Evolutionary conservation across 1,139 yeast species (phyloP).

Genomic region (Sugiyamaella castrensis): DNA sequence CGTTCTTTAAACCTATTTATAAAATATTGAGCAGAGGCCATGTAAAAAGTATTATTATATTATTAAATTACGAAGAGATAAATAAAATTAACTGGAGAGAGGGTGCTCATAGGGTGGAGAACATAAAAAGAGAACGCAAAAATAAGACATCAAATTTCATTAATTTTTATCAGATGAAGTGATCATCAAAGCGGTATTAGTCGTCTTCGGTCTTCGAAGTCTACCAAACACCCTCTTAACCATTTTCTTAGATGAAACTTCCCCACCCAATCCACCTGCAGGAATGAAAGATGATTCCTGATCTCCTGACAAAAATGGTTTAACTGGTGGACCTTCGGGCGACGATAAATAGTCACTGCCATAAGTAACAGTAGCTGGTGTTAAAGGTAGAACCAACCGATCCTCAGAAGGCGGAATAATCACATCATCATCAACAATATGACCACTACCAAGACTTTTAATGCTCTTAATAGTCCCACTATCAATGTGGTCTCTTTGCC

Average conservation of each 20-base stretch:
- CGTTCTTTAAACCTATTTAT: no score
- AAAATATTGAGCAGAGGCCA: no score
- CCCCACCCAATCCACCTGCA: slow-evolving; percentile 26
- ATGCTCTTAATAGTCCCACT: slow-evolving; percentile 20
- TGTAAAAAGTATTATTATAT: no score
- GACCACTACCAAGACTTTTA: slow-evolving; percentile 13
- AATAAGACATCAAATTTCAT: not conserved
- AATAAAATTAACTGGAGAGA: no score
- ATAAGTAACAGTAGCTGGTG: slow-evolving; percentile 4
- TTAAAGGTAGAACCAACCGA: slow-evolving; percentile 3
- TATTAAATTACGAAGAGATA: no score
- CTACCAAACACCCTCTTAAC: slow-evolving; percentile 32
- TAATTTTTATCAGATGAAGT: slow-evolving; percentile 26
- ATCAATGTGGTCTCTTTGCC: slow-evolving; percentile 31
- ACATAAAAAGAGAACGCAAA: not conserved
- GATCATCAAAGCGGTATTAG: slow-evolving; percentile 27
- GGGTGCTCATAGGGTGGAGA: no score
- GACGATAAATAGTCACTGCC: slow-evolving; percentile 4
- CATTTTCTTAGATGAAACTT: slow-evolving; percentile 18
- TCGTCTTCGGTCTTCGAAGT: slow-evolving; percentile 25
- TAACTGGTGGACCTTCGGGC: slow-evolving; percentile 9
- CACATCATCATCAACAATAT: slow-evolving; percentile 14
- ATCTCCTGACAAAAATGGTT: slow-evolving; percentile 10
- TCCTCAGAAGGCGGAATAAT: slow-evolving; percentile 10
- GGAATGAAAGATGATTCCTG: slow-evolving; percentile 20